Evolutionary conservation across 164 flowering plant genomes (phyloP).

Genomic region (Houttuynia cordata): DNA sequence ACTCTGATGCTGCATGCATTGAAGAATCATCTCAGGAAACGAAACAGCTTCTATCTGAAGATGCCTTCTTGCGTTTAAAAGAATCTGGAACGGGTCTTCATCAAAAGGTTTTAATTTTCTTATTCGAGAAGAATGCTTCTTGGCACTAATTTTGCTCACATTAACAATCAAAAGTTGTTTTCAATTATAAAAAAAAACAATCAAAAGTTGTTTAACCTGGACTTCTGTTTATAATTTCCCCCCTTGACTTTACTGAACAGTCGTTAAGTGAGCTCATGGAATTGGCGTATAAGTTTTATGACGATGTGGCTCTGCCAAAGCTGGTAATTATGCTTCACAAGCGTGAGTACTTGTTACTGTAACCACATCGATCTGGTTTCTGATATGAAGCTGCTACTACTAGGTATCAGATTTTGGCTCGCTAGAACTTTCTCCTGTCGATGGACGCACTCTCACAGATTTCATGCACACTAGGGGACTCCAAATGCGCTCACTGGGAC

Average conservation of each 20-base stretch:
- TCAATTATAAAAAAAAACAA: no score
- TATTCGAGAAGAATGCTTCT: no score
- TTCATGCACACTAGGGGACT: constrained; percentile 94
- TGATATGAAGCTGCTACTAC: constrained; percentile 5
- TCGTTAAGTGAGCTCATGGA: constrained; percentile 54
- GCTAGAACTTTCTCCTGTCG: constrained; percentile 94
- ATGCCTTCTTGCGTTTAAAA: constrained; percentile 57
- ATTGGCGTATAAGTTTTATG: constrained; percentile 61
- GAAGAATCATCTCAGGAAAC: constrained; percentile 15
- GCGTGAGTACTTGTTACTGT: background rate
- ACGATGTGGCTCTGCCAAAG: constrained; percentile 82
- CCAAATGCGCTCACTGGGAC: constrained; percentile 76
- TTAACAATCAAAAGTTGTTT: no score
- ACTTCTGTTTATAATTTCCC: background rate
- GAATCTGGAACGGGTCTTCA: constrained; percentile 76
- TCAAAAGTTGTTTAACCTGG: background rate
- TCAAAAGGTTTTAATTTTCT: constrained; percentile 41
- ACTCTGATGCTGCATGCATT: constrained; percentile 1
- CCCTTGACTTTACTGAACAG: constrained; percentile 22
- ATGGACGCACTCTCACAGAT: constrained; percentile 89
- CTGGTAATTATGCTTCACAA: constrained; percentile 41
- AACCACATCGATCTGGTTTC: constrained; percentile 1
- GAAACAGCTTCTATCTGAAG: constrained; percentile 46
- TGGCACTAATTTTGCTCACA: no score
- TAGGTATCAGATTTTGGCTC: constrained; percentile 93